Base-by-base conservation (phyloP, 768 basidiomycete species). In the Mycena amicta region DNA sequence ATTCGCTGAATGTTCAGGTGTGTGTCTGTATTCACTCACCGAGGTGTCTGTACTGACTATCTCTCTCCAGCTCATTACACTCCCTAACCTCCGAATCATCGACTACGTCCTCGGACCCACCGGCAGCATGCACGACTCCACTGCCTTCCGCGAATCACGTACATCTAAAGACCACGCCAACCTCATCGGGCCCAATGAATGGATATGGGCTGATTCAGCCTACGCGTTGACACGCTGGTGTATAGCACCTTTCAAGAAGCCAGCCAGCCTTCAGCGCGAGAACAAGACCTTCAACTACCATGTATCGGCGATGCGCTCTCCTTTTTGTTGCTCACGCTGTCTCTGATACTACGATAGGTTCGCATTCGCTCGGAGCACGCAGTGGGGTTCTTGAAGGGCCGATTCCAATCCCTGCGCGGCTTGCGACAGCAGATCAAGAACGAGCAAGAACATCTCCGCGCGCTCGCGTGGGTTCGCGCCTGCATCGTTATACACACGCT, bases 191-290 rank as follows among this genome's bases (percentile, higher is more conserved):
- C 57, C 45, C 39, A 5, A 31, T 20, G 68, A 69, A 45, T 68
- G 60, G 57, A 55, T 68, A 4, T 72, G 70, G 70, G 70, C 69
- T 3, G 70, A 72, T 52, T 68, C 70, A 1, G 71, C 70, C 27
- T 72, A 72, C 63, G 57, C 66, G 3, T 49, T 74, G 27, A 62
- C 69, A n/a, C 27, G 30, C 54, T 71, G 71, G 70, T 67, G 63
- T 59, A 57, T 71, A 25, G 63, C 71, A 2, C 71, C 72, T 4
- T 72, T 70, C 61, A 75, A 74, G 55, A 65, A 69, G 60, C 70
- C 71, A 3, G 58, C 62, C 3, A 63, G 64, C 3, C 45, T 62
- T 22, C 25, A 55, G n/a, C 55, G 61, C 0, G 64, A 72, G 26
- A 71, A 72, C 45, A 57, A 57, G 29, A 58, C 15, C 23, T 72